Base-by-base conservation (phyloP, 345 rosid genomes). In the Chamaenerion angustifolium region DNA sequence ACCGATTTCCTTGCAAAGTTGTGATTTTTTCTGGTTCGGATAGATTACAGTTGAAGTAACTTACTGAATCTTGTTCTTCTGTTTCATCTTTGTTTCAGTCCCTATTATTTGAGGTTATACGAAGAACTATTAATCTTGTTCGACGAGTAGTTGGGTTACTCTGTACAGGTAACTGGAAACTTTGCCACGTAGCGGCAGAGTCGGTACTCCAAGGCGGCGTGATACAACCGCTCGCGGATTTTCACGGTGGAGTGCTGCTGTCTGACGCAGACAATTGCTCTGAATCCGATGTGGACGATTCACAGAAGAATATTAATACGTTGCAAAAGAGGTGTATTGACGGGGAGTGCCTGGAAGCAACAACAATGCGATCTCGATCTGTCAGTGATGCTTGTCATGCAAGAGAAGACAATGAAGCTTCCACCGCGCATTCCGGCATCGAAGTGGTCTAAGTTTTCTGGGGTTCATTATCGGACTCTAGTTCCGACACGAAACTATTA, bases 81-180 rank as follows among this genome's bases (percentile, higher is more conserved):
- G 42, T 13, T 46, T 56, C 61, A 65, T 70, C 61, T 16, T 41
- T 65, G 14, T 70, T 70, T 46, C 64, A 55, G 49, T 70, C 74
- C 6, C 40, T 70, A 52, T 31, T 70, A 11, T 65, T 57, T 44
- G 70, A 70, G 54, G 74, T 70, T 10, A 56, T 62, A 48, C 70
- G 74, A 31, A 51, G 74, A 51, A 58, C 67, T 7, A 52, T 61
- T 13, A 70, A 65, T 43, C 70, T 70, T 44, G 54, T 70, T 35
- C 48, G 50, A 37, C 70, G 74, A 18, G 64, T 69, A 21, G 64
- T 70, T 52, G 74, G 74, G 43, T 42, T 70, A 47, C 52, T 70
- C 23, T 61, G 67, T 62, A 53, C 67, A 8, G 67, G 67, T 5
- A 61, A 51, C 46, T 70, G 74, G 74, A 49, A 48, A 8, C 58